These are phyloP conservation scores for Clitoria ternatea DNA, from an alignment of 306 rosid species.

Conservation along the genomic window DNA sequence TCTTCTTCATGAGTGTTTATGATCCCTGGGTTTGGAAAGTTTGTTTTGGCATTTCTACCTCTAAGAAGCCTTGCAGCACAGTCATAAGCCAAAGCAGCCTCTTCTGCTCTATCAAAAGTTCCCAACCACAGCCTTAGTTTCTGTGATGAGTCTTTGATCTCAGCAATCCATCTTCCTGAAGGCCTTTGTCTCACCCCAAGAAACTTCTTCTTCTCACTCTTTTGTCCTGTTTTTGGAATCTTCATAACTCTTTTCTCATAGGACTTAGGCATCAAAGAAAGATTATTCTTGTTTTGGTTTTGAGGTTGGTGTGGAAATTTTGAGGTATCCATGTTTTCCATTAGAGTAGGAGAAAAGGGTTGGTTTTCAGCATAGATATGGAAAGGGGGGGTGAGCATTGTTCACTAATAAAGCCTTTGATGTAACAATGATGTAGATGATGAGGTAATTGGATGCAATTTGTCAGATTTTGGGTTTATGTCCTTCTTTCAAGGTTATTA, in stretches of 20 bases:
- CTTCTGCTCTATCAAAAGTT: constrained; percentile 74
- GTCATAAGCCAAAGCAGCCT: constrained; percentile 83
- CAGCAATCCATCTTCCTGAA: constrained; percentile 96
- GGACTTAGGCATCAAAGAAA: constrained; percentile 13
- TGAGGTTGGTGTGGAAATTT: constrained; percentile 30
- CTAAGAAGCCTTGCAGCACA: constrained; percentile 82
- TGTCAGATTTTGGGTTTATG: constrained; percentile 44
- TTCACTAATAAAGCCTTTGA: constrained; percentile 12
- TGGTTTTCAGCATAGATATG: constrained; percentile 29
- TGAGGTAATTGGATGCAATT: constrained; percentile 35
- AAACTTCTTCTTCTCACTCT: constrained; percentile 45
- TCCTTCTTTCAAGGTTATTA: constrained; percentile 8
- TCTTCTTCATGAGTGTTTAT: constrained; percentile 38
- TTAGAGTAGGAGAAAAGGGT: constrained; percentile 34
- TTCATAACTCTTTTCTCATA: constrained; percentile 14
- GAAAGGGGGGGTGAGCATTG: constrained; percentile 15
- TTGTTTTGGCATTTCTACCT: constrained; percentile 84
- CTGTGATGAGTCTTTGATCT: constrained; percentile 81
- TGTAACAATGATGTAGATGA: constrained; percentile 31
- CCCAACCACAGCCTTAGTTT: constrained; percentile 91
- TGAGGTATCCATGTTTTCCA: constrained; percentile 47
- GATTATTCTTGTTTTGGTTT: constrained; percentile 21
- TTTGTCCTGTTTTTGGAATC: constrained; percentile 24
- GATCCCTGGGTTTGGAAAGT: constrained; percentile 45
- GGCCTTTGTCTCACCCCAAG: constrained; percentile 91